These are phyloP conservation scores for Paratrypanosoma confusum DNA, from an alignment of 208 protist genomes.

Conservation along the genomic window DNA sequence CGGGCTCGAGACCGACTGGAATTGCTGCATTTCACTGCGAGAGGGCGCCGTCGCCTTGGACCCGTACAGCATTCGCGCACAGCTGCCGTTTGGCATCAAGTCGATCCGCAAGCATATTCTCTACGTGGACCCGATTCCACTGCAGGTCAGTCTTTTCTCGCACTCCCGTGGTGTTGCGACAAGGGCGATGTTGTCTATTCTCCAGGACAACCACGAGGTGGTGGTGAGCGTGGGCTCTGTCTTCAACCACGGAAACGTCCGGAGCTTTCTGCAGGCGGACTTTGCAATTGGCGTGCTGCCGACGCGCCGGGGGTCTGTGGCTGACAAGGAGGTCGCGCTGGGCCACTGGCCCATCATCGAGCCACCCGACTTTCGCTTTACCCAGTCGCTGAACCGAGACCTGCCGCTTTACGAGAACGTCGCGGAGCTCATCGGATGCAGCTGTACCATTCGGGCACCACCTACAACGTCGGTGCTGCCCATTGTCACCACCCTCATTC, in stretches of 20 bases:
- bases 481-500: slow-evolving; percentile 72
- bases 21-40: slow-evolving; percentile 91
- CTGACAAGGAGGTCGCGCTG: slow-evolving; percentile 54
- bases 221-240: slow-evolving; percentile 86
- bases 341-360: slow-evolving; percentile 51
- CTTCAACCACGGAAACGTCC: slow-evolving; percentile 88
- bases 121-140: slow-evolving; percentile 89
- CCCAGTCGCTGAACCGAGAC: slow-evolving; percentile 48
- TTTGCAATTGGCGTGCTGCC: slow-evolving; percentile 83
- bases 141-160: slow-evolving; percentile 92
- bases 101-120: slow-evolving; percentile 88
- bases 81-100: slow-evolving; percentile 89
- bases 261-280: slow-evolving; percentile 87
- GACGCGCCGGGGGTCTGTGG: slow-evolving; percentile 45
- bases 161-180: slow-evolving; percentile 77
- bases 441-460: slow-evolving; percentile 62
- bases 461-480: slow-evolving; percentile 67
- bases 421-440: slow-evolving; percentile 72
- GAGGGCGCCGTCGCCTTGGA: slow-evolving; percentile 74
- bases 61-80: slow-evolving; percentile 78
- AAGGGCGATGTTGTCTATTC: slow-evolving; percentile 84
- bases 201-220: slow-evolving; percentile 92
- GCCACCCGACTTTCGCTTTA: slow-evolving; percentile 52
- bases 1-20: slow-evolving; percentile 92
- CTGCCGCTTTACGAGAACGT: slow-evolving; percentile 73